A percentile compares a stretch with the other conserved stretches of the same genome.
Evolutionary conservation across 129 eudicot species (phyloP).

Genomic region (Scalesia atractyloides): DNA sequence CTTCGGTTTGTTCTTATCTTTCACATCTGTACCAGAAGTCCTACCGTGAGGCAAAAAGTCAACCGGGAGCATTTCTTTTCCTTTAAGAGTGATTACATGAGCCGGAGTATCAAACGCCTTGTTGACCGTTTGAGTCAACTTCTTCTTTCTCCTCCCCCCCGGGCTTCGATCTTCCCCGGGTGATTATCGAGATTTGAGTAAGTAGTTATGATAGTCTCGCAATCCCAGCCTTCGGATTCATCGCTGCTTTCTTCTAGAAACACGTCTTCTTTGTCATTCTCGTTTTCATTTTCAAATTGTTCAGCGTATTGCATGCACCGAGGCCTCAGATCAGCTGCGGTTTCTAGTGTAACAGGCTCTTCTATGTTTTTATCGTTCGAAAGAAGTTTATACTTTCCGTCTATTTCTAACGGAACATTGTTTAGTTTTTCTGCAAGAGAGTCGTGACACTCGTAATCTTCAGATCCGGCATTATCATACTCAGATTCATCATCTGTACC

Average conservation of each 20-base stretch:
- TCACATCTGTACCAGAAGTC: slow-evolving; percentile 40
- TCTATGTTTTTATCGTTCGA: slow-evolving; percentile 31
- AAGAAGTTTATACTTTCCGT: slow-evolving; percentile 53
- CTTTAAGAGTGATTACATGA: slow-evolving; percentile 67
- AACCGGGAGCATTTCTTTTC: slow-evolving; percentile 76
- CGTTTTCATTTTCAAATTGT: slow-evolving; percentile 56
- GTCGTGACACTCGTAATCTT: slow-evolving; percentile 52
- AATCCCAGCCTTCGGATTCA: slow-evolving; percentile 88
- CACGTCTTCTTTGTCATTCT: slow-evolving; percentile 50
- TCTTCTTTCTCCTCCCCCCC: slow-evolving; percentile 59
- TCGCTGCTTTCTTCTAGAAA: slow-evolving; percentile 77
- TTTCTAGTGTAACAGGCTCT: slow-evolving; percentile 46
- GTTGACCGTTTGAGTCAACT: slow-evolving; percentile 53
- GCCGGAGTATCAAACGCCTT: slow-evolving; percentile 38
- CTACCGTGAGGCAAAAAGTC: slow-evolving; percentile 66
- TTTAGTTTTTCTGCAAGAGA: slow-evolving; percentile 68
- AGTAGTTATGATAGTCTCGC: slow-evolving; percentile 83
- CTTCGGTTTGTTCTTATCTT: slow-evolving; percentile 37
- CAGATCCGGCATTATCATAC: slow-evolving; percentile 39
- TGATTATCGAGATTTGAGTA: slow-evolving; percentile 96
- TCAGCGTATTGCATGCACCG: slow-evolving; percentile 71
- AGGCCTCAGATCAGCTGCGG: slow-evolving; percentile 56
- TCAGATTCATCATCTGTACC: slow-evolving; percentile 75
- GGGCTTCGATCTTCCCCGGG: slow-evolving; percentile 93
- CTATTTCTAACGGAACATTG: slow-evolving; percentile 50